Evolutionary conservation across 1,139 yeast genomes (phyloP).

Genomic region (Petasospora rhodanensis): DNA sequence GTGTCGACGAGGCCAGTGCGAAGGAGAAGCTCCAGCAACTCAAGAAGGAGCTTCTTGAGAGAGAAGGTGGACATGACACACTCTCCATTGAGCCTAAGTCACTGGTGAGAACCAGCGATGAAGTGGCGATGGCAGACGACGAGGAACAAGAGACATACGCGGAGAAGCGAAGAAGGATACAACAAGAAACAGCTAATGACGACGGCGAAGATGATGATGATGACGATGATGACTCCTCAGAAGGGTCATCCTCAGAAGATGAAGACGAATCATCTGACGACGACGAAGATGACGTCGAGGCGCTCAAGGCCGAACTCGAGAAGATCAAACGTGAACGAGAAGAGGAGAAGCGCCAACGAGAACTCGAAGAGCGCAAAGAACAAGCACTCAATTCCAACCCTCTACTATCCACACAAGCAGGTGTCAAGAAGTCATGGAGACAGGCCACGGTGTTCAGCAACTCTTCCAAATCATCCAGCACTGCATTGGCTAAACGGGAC

Average conservation of each 20-base stretch:
- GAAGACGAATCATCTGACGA: background rate
- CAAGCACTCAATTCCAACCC: conserved; percentile 41
- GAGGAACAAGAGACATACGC: conserved; percentile 9
- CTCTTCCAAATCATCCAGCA: conserved; percentile 7
- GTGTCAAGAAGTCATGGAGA: conserved; percentile 49
- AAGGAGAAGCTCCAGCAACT: conserved; percentile 22
- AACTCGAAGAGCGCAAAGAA: conserved; percentile 32
- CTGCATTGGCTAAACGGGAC: conserved; percentile 15
- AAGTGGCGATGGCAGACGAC: conserved; percentile 3
- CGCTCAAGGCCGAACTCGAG: conserved; percentile 48
- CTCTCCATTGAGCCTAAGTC: no score
- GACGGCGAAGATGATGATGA: conserved; percentile 15
- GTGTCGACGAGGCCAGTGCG: conserved; percentile 3
- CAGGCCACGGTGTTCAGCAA: conserved; percentile 36
- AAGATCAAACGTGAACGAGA: conserved; percentile 45
- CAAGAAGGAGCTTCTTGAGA: conserved; percentile 26
- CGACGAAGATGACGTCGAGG: conserved; percentile 33
- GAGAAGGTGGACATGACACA: conserved; percentile 24
- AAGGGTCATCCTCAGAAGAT: no score
- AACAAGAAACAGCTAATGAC: conserved; percentile 16
- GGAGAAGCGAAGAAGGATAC: conserved; percentile 18
- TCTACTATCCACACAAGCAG: conserved; percentile 28
- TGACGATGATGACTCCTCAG: conserved; percentile 6
- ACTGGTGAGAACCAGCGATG: no score
- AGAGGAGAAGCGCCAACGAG: conserved; percentile 29